Evolutionary conservation across 345 rosid genomes (phyloP).

Genomic region (Hirschfeldia incana): DNA sequence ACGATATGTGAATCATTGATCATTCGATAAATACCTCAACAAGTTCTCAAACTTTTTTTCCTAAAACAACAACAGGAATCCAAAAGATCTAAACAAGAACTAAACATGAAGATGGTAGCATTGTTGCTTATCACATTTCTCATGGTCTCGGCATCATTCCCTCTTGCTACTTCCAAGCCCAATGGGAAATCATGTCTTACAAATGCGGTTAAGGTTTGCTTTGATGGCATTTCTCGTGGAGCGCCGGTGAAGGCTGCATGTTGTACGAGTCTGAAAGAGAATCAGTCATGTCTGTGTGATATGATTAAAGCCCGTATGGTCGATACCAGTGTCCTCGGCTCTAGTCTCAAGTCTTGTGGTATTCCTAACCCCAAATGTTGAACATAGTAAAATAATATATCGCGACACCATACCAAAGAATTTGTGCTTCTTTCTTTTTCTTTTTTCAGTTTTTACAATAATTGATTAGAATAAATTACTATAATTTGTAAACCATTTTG

Average conservation of each 20-base stretch:
- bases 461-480: background rate
- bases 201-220: conserved; percentile 3
- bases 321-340: background rate
- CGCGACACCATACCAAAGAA: background rate
- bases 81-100: background rate
- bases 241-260: background rate
- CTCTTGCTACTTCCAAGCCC: background rate
- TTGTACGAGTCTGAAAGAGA: conserved; percentile 10
- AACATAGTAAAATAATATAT: background rate
- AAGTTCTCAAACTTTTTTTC: background rate
- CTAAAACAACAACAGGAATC: background rate
- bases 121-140: conserved; percentile 10
- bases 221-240: background rate
- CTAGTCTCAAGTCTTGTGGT: conserved; percentile 20
- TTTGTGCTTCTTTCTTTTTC: background rate
- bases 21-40: conserved; percentile 8
- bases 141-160: conserved; percentile 1
- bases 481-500: background rate
- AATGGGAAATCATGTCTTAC: conserved; percentile 8
- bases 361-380: conserved; percentile 22
- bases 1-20: background rate
- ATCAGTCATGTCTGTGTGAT: conserved; percentile 25
- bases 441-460: background rate
- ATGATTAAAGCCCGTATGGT: background rate
- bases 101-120: conserved; percentile 19